Evolutionary conservation across 1,284 basidiomycete genomes (phyloP), one percentile per base, ranked within the genome.

Genomic region (Ustilago trichophora): DNA sequence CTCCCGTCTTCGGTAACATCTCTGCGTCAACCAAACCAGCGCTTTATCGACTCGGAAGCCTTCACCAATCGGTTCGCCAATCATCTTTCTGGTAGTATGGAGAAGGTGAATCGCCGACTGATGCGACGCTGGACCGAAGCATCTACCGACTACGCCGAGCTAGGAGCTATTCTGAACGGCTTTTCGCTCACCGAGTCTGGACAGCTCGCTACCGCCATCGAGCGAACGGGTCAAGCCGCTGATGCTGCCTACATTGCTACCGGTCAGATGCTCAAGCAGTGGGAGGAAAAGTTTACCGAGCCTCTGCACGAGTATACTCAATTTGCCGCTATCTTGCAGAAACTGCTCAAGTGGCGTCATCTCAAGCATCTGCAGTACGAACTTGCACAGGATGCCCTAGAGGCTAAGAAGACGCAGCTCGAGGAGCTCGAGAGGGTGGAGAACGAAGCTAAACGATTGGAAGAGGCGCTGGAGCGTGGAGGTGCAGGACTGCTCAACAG

Each of bases 341-440:
- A 91, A 77, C 85, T 98, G 19, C 87, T 99, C 44, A 88, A 88
- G 1, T 99, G 96, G 84, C 89, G 96, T 25, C 96, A 98, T 82
- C 92, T 95, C 83, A 98, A 98, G 83, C 94, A 99, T 73, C 91
- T 95, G 10, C 96, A 99, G 82, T 94, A 91, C 77, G 96, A 98
- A 83, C 90, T 96, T 85, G 95, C 95, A 0, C 91, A 94, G 80
- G 95, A 98, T 77, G 86, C 87, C 24, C 85, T 98, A 18, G 93
- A 95, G 67, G 85, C 85, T 12, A 97, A 95, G 83, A 89, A 89
- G 53, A 91, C 92, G 76, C 87, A 89, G 72, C 85, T 99, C 40
- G 92, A 91, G 53, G 91, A 96, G 45, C 85, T 97, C 6, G 96
- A 98, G 83, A 90, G 90, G 76, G 91, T 90, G 50, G 96, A 99